Evolutionary conservation across 805 yeast species (phyloP), one percentile per base, ranked within the genome.

Genomic region (Kodamaea fukazawae): DNA sequence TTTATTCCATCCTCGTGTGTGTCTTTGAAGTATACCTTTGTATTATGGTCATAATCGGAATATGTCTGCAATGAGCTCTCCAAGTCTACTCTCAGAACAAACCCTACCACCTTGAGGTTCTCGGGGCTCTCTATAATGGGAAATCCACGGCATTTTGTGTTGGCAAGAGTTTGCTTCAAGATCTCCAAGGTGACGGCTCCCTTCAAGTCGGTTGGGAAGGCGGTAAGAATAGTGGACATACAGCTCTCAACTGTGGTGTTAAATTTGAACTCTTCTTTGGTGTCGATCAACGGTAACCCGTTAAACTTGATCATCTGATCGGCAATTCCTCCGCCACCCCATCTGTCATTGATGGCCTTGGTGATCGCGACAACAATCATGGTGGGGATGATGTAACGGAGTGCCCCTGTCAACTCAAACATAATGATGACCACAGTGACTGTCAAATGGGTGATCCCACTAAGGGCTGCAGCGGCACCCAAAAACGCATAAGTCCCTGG

Each of bases 291-390:
- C 0, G 99, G 99, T 34, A 86, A 71, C 0, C 96, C 96, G 61
- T 89, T 90, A 52, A 86, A 85, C 29, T 70, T 65, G 46, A 95
- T 89, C 86, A 90, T 90, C 60, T 88, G 95, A 57, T 93, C 99
- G 0, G 99, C 96, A 44, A 93, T 91, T 1, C 98, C 99, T 0
- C 79, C 79, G 16, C 75, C 69, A 2, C 96, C 95, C 70, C 83
- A 81, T 40, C 65, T 70, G 43, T 86, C 93, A 49, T 79, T 78
- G n/a, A 93, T 79, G 27, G 80, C 64, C 53, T 86, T 86, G 2
- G 98, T 90, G 7, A 83, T 77, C 1, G 96, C 91, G 2, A 93
- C 96, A 0, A 88, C 95, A 38, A 93, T 84, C 99, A 93, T 93
- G 0, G 96, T 86, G 2, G 99, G 99, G 9, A 95, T 75, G 44